phyloP scores from a whole-genome alignment of 495 filamentous ascomycete species.

The Aspergillus saccharolyticus region DNA sequence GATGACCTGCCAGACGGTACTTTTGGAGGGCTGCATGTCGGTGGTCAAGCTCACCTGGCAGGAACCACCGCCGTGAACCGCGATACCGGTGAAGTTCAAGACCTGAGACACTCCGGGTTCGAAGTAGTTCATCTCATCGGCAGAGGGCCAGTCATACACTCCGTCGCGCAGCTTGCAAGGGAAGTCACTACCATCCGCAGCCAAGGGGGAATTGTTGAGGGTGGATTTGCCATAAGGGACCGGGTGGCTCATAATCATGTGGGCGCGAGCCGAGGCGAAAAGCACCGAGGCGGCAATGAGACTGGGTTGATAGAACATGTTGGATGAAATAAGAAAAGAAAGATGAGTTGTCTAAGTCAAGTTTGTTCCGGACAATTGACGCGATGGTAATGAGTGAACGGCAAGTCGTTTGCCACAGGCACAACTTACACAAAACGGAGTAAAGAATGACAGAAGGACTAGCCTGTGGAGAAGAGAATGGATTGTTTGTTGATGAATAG shows the following conservation, averaged over 20 bases:
- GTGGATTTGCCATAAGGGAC: constrained; percentile 53
- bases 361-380: not conserved
- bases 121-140: constrained; percentile 27
- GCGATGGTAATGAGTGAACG: not conserved
- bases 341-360: not conserved
- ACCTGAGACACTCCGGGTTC: constrained; percentile 24
- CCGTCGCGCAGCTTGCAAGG: constrained; percentile 61
- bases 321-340: constrained; percentile 11
- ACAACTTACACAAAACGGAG: too few species aligned
- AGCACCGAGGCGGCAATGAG: constrained; percentile 40
- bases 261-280: constrained; percentile 48
- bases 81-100: constrained; percentile 40
- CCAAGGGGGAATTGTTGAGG: constrained; percentile 59
- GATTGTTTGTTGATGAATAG: not conserved
- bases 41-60: constrained; percentile 83
- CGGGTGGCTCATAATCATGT: constrained; percentile 69
- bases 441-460: not conserved
- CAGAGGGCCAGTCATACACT: constrained; percentile 14
- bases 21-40: constrained; percentile 54
- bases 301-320: constrained; percentile 35
- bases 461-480: not conserved
- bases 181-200: constrained; percentile 57
- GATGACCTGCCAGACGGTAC: constrained; percentile 68
- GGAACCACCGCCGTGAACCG: constrained; percentile 85
- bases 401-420: too few species aligned